Percentiles rank a stretch among this genome's conserved stretches.
phyloP scores from a whole-genome alignment of 2,329 filamentous ascomycete species.

The Ascosphaera apis region DNA sequence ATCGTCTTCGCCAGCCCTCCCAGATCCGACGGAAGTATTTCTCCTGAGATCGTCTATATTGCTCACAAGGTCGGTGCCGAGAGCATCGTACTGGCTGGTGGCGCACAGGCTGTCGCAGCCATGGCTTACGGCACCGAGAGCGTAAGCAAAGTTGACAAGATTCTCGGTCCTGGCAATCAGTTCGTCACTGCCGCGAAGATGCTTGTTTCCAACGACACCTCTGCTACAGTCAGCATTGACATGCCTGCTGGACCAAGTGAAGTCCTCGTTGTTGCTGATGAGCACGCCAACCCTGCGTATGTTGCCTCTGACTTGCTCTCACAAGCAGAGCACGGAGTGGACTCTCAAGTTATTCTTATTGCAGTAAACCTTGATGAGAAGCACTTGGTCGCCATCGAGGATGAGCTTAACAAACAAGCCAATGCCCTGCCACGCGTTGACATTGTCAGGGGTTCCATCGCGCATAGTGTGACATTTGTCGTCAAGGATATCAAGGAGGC shows the following conservation, averaged over 20 bases:
- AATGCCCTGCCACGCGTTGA: conserved; percentile 71
- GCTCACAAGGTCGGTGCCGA: conserved; percentile 93
- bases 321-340: conserved; percentile 89
- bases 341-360: conserved; percentile 85
- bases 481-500: conserved; percentile 50
- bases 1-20: conserved; percentile 88
- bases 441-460: conserved; percentile 75
- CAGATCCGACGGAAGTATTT: conserved; percentile 67
- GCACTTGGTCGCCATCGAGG: conserved; percentile 62
- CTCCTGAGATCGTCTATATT: conserved; percentile 90
- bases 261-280: conserved; percentile 86
- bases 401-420: conserved; percentile 74
- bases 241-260: conserved; percentile 97
- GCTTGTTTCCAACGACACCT: conserved; percentile 92
- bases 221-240: conserved; percentile 83
- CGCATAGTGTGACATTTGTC: conserved; percentile 71
- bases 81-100: conserved; percentile 84
- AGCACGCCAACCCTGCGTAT: conserved; percentile 70
- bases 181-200: conserved; percentile 98
- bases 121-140: conserved; percentile 95
- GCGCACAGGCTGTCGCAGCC: conserved; percentile 83
- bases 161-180: conserved; percentile 89
- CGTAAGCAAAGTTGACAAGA: conserved; percentile 94
- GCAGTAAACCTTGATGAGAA: conserved; percentile 55
- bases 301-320: conserved; percentile 86